phyloP scores from a whole-genome alignment of 1,139 yeast species.

The Blastobotrys apis region DNA sequence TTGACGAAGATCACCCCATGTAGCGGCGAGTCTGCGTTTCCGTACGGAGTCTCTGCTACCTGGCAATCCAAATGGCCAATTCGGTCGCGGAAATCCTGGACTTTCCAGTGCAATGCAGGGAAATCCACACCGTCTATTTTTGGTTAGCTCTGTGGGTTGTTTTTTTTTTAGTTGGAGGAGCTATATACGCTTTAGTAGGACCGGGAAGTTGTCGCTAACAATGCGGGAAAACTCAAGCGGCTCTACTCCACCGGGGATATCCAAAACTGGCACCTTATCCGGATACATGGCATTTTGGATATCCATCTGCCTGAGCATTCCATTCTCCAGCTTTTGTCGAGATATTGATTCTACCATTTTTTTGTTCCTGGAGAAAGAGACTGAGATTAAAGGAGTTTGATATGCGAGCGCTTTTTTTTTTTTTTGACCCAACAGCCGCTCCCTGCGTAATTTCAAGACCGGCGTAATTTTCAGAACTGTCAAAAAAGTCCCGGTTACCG shows the following conservation, averaged over 20 bases:
- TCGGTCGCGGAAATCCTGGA: conserved; percentile 19
- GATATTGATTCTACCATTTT: background rate
- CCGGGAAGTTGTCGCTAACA: conserved; percentile 25
- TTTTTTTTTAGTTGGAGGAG: background rate
- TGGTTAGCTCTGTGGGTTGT: conserved; percentile 2
- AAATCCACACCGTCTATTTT: conserved; percentile 13
- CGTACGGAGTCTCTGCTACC: conserved; percentile 39
- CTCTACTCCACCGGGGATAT: conserved; percentile 10
- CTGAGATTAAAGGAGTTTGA: no score
- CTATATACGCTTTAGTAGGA: conserved; percentile 14
- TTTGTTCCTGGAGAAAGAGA: background rate
- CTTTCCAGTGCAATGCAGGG: conserved; percentile 19
- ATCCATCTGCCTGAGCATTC: conserved; percentile 28
- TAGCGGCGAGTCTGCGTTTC: conserved; percentile 40
- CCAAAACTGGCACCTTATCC: conserved; percentile 17
- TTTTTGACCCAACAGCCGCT: background rate
- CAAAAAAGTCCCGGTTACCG: no score
- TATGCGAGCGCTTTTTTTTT: background rate
- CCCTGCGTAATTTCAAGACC: no score
- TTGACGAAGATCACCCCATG: conserved; percentile 32
- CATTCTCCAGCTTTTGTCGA: conserved; percentile 9
- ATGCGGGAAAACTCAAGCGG: conserved; percentile 19
- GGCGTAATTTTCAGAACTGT: no score
- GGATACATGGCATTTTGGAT: conserved; percentile 27
- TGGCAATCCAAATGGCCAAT: conserved; percentile 21